Conservation (phyloP, 202 grass and related monocot genomes). For the Tripidium arundinaceum region DNA sequence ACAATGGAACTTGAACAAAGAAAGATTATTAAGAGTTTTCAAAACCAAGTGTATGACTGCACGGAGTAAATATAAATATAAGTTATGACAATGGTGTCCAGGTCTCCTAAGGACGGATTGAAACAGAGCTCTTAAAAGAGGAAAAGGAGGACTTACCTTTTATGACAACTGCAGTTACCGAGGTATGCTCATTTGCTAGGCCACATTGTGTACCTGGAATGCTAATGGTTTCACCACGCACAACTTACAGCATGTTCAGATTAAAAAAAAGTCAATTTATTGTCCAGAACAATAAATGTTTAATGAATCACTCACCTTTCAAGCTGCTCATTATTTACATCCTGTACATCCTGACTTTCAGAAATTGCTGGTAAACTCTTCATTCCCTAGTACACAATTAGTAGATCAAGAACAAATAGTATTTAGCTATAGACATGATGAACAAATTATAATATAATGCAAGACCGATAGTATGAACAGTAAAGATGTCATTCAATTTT, state of each 20-base stretch:
- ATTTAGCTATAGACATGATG: not conserved
- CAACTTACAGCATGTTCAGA: not conserved
- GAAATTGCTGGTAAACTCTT: conserved; percentile 16
- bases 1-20: not conserved
- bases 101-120: not conserved
- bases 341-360: conserved; percentile 28
- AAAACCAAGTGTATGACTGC: not conserved
- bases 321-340: conserved; percentile 27
- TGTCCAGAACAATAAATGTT: not conserved
- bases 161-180: conserved; percentile 14
- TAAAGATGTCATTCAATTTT: not conserved
- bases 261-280: not conserved
- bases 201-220: conserved; percentile 34
- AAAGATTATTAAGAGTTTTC: not conserved
- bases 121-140: not conserved
- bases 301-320: conserved; percentile 38
- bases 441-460: not conserved
- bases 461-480: not conserved
- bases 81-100: not conserved
- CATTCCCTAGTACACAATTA: conserved; percentile 33
- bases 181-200: conserved; percentile 11
- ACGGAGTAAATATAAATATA: not conserved
- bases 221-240: conserved; percentile 15
- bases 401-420: not conserved
- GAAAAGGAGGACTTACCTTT: conserved; percentile 21